Conservation (phyloP, 352 stramenopile species). For the Blastocystis sp. region DNA sequence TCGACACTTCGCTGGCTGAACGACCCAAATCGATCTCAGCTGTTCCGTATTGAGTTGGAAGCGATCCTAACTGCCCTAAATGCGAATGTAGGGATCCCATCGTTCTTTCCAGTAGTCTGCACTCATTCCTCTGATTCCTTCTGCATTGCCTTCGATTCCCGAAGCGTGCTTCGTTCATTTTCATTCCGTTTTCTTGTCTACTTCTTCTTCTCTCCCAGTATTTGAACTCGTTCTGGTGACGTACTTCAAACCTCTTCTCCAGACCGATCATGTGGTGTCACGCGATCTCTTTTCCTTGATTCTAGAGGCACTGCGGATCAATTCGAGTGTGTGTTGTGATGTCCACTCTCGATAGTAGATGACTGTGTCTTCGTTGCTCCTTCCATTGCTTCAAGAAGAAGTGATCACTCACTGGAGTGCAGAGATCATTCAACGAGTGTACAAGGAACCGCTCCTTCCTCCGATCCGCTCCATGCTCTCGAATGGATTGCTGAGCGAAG, state of each 20-base stretch:
- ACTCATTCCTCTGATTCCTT: background rate
- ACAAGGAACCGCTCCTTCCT: background rate
- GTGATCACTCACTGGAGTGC: background rate
- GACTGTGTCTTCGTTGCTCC: background rate
- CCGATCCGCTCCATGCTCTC: background rate
- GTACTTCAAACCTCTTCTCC: background rate
- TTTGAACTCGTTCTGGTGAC: background rate
- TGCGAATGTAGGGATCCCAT: background rate
- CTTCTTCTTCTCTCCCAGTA: background rate
- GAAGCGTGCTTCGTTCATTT: slow-evolving; percentile 8
- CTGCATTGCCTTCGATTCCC: background rate
- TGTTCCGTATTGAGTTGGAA: background rate
- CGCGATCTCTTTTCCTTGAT: background rate
- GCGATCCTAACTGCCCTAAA: background rate
- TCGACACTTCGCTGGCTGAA: background rate
- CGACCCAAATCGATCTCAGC: background rate
- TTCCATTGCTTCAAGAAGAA: background rate
- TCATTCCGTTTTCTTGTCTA: background rate
- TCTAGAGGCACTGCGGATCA: background rate
- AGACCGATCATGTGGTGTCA: background rate
- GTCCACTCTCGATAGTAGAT: background rate
- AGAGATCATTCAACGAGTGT: background rate
- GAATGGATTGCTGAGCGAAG: background rate
- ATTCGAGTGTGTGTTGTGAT: background rate
- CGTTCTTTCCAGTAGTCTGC: background rate